These are phyloP conservation scores for Roridomyces roridus DNA, from an alignment of 768 basidiomycete genomes.

Conservation along the genomic window DNA sequence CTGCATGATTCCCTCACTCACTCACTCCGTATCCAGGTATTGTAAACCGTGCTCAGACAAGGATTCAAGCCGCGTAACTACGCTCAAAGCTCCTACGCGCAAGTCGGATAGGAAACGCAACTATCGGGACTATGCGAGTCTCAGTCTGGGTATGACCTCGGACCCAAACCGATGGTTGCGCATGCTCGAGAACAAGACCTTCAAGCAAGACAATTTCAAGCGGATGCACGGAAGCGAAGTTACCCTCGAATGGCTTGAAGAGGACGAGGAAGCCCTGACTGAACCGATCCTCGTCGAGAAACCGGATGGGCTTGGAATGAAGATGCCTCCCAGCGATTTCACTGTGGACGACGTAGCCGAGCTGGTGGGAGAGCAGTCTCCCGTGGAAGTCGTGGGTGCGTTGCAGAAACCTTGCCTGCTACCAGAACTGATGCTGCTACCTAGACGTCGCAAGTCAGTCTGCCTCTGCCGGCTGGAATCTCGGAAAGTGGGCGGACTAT, in stretches of 20 bases:
- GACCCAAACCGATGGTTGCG: constrained; percentile 73
- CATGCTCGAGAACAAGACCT: constrained; percentile 70
- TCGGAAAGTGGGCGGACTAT: constrained; percentile 91
- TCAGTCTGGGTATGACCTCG: constrained; percentile 68
- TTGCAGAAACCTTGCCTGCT: constrained; percentile 1
- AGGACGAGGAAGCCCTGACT: constrained; percentile 72
- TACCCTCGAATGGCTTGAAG: constrained; percentile 76
- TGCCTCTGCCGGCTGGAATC: constrained; percentile 84
- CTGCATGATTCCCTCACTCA: constrained; percentile 8
- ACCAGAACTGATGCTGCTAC: neutral
- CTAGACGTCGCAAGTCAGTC: constrained; percentile 90
- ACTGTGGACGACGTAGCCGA: constrained; percentile 84
- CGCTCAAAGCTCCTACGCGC: constrained; percentile 77
- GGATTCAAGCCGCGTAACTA: constrained; percentile 69
- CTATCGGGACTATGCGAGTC: constrained; percentile 79
- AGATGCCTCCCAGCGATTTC: constrained; percentile 76
- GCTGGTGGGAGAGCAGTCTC: constrained; percentile 75
- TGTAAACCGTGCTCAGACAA: constrained; percentile 67
- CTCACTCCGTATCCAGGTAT: constrained; percentile 57
- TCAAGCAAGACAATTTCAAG: constrained; percentile 68
- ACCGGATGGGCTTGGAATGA: constrained; percentile 87
- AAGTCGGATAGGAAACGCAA: constrained; percentile 81
- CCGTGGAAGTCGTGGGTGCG: constrained; percentile 92
- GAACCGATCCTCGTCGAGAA: constrained; percentile 85
- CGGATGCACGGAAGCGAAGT: constrained; percentile 72